Conservation (phyloP, 2,329 filamentous ascomycete genomes). For the Rutstroemia sp. region DNA sequence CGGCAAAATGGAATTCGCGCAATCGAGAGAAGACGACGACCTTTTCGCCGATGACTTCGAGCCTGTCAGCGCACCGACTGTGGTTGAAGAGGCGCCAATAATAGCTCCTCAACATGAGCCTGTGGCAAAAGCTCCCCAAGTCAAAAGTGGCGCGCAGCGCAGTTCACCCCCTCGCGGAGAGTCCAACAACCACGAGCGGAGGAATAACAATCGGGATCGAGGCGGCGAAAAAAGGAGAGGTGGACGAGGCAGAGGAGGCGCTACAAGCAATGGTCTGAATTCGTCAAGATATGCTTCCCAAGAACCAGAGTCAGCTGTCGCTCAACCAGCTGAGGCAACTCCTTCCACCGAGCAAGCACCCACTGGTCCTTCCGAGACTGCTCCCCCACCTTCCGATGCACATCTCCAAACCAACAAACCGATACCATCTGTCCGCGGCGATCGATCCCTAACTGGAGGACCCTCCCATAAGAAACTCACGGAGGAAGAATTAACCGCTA, state of each 20-base stretch:
- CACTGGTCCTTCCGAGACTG: neutral
- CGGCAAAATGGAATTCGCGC: constrained; percentile 26
- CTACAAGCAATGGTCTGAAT: constrained; percentile 15
- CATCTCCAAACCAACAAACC: constrained; percentile 7
- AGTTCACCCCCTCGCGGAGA: neutral
- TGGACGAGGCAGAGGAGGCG: constrained; percentile 9
- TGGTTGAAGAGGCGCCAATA: constrained; percentile 13
- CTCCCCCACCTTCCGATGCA: neutral
- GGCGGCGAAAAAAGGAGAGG: constrained; percentile 9
- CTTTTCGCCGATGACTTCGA: constrained; percentile 31
- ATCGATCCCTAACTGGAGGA: constrained; percentile 46
- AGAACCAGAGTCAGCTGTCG: neutral
- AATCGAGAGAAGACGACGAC: constrained; percentile 29
- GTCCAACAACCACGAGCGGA: neutral
- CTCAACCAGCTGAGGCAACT: neutral
- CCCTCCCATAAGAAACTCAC: constrained; percentile 52
- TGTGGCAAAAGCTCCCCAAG: neutral
- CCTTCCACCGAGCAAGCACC: neutral
- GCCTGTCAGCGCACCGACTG: constrained; percentile 18
- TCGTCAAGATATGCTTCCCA: constrained; percentile 20
- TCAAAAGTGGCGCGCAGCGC: neutral
- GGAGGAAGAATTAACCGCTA: constrained; percentile 53
- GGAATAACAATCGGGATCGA: constrained; percentile 9
- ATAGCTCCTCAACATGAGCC: neutral
- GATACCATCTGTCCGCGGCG: constrained; percentile 42